phyloP scores from a whole-genome alignment of 179 eudicot genomes.

The Carnegiea gigantea region DNA sequence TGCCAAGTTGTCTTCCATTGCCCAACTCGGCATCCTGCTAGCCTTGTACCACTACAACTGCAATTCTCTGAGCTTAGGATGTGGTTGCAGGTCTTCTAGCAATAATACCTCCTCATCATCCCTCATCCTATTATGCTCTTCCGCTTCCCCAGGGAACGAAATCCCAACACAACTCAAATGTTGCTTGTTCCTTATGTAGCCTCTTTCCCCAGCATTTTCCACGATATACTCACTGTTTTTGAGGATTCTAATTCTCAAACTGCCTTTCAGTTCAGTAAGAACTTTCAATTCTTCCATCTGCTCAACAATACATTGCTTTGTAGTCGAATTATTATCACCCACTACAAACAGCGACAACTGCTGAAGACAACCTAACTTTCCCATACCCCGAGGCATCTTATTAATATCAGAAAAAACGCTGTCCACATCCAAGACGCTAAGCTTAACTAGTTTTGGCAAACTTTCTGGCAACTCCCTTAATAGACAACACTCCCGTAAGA shows the following conservation, averaged over 20 bases:
- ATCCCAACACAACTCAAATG: conserved; percentile 5
- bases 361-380: conserved; percentile 30
- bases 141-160: background rate
- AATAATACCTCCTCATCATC: conserved; percentile 8
- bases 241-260: background rate
- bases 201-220: conserved; percentile 6
- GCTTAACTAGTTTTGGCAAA: conserved; percentile 28
- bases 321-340: conserved; percentile 10
- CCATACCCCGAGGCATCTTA: conserved; percentile 33
- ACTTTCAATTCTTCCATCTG: conserved; percentile 24
- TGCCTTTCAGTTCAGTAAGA: conserved; percentile 22
- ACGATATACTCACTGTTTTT: background rate
- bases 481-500: background rate
- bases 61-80: conserved; percentile 21
- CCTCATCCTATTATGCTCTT: background rate
- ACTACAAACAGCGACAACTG: conserved; percentile 27
- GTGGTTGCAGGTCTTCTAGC: conserved; percentile 32
- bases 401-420: background rate
- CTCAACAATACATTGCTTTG: background rate
- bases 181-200: conserved; percentile 16
- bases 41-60: conserved; percentile 11
- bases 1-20: too few relatives aligned
- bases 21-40: conserved; percentile 26
- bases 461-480: conserved; percentile 30
- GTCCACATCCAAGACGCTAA: conserved; percentile 31